These are phyloP conservation scores for Chrysoporthe austroafricana DNA, from an alignment of 2,329 filamentous ascomycete species.

Conservation along the genomic window DNA sequence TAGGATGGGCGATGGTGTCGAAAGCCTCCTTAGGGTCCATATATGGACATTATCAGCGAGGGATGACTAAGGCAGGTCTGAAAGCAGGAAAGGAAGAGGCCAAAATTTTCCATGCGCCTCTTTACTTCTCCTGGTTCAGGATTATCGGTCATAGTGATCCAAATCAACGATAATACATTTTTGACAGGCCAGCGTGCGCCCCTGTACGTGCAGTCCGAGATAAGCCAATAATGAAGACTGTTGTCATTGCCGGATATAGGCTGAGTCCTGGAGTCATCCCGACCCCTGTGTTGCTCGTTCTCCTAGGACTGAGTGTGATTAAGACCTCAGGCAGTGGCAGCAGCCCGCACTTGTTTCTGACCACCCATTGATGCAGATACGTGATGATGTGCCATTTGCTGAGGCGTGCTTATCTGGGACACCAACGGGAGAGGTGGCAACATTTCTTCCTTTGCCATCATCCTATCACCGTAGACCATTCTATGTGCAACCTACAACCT, in stretches of 20 bases:
- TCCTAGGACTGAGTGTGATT: neutral
- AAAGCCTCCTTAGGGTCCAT: neutral
- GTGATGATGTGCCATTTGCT: neutral
- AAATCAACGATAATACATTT: neutral
- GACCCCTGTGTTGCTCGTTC: neutral
- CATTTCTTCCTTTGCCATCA: too few species aligned
- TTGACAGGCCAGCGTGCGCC: neutral
- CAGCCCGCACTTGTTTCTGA: neutral
- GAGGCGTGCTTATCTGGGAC: too few species aligned
- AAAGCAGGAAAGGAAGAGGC: neutral
- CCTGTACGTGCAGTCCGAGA: neutral
- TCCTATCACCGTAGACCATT: too few species aligned
- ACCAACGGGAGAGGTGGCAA: too few species aligned
- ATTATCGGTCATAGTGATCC: neutral
- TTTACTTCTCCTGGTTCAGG: neutral
- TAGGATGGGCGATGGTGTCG: too few species aligned
- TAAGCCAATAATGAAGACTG: neutral
- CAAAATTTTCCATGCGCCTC: neutral
- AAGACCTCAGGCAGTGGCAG: too few species aligned
- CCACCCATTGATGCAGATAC: neutral
- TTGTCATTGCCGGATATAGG: neutral
- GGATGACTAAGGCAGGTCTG: neutral
- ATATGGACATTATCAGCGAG: neutral
- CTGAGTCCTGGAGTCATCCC: neutral
- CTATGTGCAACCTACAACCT: too few species aligned